phyloP scores from a whole-genome alignment of 768 basidiomycete species.

The Mycena albidolilacea region DNA sequence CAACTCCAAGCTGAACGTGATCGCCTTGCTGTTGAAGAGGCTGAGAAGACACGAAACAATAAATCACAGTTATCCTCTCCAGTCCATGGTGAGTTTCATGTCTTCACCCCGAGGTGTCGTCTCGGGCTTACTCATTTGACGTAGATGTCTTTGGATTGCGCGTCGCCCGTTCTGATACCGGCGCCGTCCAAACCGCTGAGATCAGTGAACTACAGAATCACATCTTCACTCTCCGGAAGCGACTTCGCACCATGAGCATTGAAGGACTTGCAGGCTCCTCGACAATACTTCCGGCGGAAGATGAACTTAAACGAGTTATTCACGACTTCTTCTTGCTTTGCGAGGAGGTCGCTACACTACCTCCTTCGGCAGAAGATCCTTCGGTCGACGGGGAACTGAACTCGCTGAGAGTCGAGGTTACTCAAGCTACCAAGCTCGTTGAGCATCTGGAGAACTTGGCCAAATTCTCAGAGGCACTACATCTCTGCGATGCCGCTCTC shows the following conservation, averaged over 20 bases:
- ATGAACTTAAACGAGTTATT: constrained; percentile 64
- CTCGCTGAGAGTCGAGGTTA: constrained; percentile 73
- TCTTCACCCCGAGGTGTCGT: not conserved
- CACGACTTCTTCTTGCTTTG: constrained; percentile 61
- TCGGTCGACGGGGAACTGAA: constrained; percentile 71
- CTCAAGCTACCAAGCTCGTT: constrained; percentile 63
- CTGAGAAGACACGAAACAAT: constrained; percentile 39
- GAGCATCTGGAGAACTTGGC: constrained; percentile 69
- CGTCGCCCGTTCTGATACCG: constrained; percentile 50
- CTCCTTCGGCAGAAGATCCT: constrained; percentile 56
- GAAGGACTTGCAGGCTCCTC: constrained; percentile 62
- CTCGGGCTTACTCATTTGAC: constrained; percentile 8
- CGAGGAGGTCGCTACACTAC: constrained; percentile 63
- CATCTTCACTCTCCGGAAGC: constrained; percentile 70
- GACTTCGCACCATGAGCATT: constrained; percentile 73
- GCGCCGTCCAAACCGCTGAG: constrained; percentile 54
- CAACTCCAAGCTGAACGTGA: constrained; percentile 28
- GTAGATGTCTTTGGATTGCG: constrained; percentile 73
- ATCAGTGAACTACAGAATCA: constrained; percentile 62
- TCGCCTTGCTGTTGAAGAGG: constrained; percentile 28
- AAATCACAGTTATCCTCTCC: constrained; percentile 31
- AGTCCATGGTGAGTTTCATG: constrained; percentile 29
- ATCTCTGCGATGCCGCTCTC: constrained; percentile 78
- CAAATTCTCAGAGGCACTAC: constrained; percentile 63
- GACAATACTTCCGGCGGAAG: constrained; percentile 66